Conservation (phyloP, 2,329 filamentous ascomycete genomes). For the Cladophialophora psammophila region DNA sequence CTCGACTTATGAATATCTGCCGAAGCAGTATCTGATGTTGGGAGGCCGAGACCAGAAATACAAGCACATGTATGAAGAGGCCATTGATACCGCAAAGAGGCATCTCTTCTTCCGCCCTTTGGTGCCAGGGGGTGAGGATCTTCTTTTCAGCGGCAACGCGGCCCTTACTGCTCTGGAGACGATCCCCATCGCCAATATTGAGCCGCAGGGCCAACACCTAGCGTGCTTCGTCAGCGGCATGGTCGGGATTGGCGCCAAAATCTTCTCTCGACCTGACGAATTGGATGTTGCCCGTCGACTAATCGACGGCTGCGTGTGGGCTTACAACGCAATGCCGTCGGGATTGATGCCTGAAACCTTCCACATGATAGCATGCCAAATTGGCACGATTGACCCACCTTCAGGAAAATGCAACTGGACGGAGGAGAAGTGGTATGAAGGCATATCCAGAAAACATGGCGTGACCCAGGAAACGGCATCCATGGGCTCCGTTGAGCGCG, state of each 20-base stretch:
- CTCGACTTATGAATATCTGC: slow-evolving; percentile 65
- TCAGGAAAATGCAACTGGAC: slow-evolving; percentile 50
- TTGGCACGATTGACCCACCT: slow-evolving; percentile 46
- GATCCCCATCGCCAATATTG: slow-evolving; percentile 39
- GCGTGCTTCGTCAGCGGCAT: slow-evolving; percentile 75
- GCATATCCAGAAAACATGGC: slow-evolving; percentile 40
- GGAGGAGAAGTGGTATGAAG: slow-evolving; percentile 45
- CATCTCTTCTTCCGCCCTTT: slow-evolving; percentile 81
- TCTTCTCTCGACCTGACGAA: slow-evolving; percentile 64
- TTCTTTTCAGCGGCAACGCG: slow-evolving; percentile 67
- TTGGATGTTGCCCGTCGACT: slow-evolving; percentile 65
- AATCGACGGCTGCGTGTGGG: slow-evolving; percentile 69
- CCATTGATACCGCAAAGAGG: slow-evolving; percentile 72
- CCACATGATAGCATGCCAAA: slow-evolving; percentile 55
- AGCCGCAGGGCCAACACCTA: slow-evolving; percentile 63
- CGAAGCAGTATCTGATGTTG: slow-evolving; percentile 75
- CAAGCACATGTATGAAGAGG: slow-evolving; percentile 72
- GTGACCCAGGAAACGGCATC: slow-evolving; percentile 14
- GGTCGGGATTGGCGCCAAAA: slow-evolving; percentile 70
- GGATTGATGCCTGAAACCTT: slow-evolving; percentile 70
- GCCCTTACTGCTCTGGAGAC: slow-evolving; percentile 45
- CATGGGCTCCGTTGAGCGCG: slow-evolving; percentile 39
- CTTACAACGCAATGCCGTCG: slow-evolving; percentile 63
- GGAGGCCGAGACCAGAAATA: slow-evolving; percentile 73
- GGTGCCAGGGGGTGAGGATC: slow-evolving; percentile 69